Base-by-base conservation (phyloP, 2,329 filamentous ascomycete genomes). In the Fusarium sp. region DNA sequence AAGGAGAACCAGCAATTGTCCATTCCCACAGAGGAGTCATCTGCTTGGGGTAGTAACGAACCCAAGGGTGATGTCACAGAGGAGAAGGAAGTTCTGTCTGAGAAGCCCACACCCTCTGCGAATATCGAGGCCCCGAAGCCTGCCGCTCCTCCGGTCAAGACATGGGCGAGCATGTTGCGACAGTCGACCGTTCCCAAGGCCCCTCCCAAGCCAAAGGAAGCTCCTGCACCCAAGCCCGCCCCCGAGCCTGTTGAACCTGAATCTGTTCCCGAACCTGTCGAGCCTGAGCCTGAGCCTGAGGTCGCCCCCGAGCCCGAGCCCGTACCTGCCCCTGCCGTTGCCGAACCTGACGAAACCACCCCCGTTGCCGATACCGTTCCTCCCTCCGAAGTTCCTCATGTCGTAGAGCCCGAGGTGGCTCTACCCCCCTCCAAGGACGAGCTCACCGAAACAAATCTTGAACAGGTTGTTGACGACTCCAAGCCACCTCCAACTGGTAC, bases 391-490 rank as follows among this genome's bases (percentile, higher is more conserved):
- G 54, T 53, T 64, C 58, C 64, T 54, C 64, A 67, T 23, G 64
- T 68, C 50, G 51, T 85, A 58, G 83, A 74, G 61, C 67, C 72
- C 23, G 72, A 74, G 38, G 60, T 85, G 55, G 83, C 85, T 51
- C 80, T 95, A 49, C 85, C 87, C 51, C 90, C 92, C 14, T 87
- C 92, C 23, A 90, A 91, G 81, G 93, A 93, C 78, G 89, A 94
- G 75, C 87, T 98, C 71, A 98, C 95, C 27, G 90, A 95, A 82
- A 91, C 90, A 74, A 98, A 98, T 81, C 90, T 98, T 62, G 94
- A 97, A 79, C 92, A 95, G 81, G 86, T 98, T 73, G 91, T 90
- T 70, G 94, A 97, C 81, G 86, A 86, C 61, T 97, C 95, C 44
- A 83, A 89, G 62, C 91, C 93, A 40, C 88, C 90, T 18, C 86